Evolutionary conservation across 2,329 filamentous ascomycete species (phyloP).

Genomic region (Sclerotinia borealis): DNA sequence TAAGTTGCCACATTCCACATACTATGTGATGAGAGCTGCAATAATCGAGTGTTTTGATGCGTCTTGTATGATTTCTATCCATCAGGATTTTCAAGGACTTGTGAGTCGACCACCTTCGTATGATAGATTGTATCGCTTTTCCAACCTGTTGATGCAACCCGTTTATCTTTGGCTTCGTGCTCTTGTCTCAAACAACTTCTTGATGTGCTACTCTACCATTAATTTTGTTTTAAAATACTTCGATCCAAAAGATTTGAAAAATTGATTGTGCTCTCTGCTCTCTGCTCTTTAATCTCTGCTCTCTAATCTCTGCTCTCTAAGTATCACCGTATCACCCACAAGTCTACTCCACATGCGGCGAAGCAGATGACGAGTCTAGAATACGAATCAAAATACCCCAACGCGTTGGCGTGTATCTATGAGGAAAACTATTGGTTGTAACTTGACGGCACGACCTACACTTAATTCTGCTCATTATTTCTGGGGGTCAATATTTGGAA

Average conservation of each 20-base stretch:
- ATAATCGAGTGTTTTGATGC: neutral
- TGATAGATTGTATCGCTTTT: neutral
- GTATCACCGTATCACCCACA: too few species aligned
- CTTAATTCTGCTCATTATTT: neutral
- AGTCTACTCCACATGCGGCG: neutral
- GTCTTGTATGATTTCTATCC: neutral
- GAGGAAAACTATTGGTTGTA: neutral
- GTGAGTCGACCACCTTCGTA: neutral
- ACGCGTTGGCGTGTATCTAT: neutral
- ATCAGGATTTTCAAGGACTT: neutral
- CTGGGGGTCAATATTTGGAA: too few species aligned
- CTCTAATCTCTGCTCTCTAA: neutral
- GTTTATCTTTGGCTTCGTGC: neutral
- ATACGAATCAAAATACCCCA: neutral
- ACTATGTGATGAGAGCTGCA: neutral
- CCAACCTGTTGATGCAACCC: neutral
- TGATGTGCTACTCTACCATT: neutral
- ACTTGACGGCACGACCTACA: neutral
- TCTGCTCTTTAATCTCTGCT: neutral
- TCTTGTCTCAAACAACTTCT: neutral
- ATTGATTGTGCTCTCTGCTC: neutral
- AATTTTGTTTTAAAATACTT: neutral
- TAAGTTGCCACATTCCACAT: neutral
- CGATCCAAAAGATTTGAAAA: neutral
- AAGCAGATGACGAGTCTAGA: constrained; percentile 2